A percentile compares a stretch with the other conserved stretches of the same genome.
These are phyloP conservation scores for Ophiostoma sp. DNA, from an alignment of 2,329 filamentous ascomycete species.

Conservation along the genomic window DNA sequence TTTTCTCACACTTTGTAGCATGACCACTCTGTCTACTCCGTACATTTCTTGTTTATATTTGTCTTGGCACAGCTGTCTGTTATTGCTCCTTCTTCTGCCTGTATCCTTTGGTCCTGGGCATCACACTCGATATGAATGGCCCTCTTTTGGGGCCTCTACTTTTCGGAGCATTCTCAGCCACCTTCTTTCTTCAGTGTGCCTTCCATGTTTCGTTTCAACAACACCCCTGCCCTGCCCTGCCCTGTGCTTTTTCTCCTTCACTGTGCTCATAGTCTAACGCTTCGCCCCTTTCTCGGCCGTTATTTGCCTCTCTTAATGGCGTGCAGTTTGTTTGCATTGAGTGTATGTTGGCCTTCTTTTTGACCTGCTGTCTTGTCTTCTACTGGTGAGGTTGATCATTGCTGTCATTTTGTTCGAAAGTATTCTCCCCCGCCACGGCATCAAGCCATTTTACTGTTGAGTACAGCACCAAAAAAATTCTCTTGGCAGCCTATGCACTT, in stretches of 20 bases:
- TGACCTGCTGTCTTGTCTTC: neutral
- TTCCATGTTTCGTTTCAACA: conserved; percentile 11
- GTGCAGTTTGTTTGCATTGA: conserved; percentile 8
- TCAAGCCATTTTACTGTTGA: neutral
- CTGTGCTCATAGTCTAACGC: neutral
- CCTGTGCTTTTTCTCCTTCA: neutral
- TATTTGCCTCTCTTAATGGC: conserved; percentile 25
- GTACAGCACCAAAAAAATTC: neutral
- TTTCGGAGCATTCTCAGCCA: conserved; percentile 12
- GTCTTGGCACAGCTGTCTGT: neutral
- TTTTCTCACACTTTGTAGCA: neutral
- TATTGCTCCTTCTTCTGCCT: neutral
- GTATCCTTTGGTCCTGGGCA: neutral
- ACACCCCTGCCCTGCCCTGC: neutral
- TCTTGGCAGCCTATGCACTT: neutral
- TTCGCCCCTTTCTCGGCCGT: conserved; percentile 30
- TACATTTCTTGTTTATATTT: conserved; percentile 7
- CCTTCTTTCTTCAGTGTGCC: neutral
- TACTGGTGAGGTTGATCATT: neutral
- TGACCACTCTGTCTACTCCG: neutral
- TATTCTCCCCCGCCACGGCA: neutral
- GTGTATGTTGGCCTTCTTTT: neutral
- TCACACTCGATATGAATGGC: conserved; percentile 18
- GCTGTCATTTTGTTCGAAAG: neutral
- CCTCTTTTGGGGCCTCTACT: neutral